A percentile compares a stretch with the other conserved stretches of the same genome.
Conservation (phyloP, 352 stramenopile genomes). For the Pythium myriotylum region DNA sequence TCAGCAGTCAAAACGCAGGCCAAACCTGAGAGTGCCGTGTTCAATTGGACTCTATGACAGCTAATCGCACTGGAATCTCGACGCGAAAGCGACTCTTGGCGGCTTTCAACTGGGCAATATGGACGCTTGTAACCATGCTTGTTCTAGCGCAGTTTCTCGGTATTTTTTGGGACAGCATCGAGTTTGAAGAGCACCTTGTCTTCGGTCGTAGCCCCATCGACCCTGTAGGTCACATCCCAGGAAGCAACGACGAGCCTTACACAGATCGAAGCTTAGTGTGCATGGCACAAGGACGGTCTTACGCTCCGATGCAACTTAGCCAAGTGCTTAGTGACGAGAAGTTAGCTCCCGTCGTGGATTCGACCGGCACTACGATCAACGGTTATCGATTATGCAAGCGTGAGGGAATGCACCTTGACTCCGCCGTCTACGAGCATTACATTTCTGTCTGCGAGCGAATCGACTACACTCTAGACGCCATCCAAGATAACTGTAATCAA, state of each 20-base stretch:
- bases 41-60: too few relatives aligned
- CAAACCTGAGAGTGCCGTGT: too few relatives aligned
- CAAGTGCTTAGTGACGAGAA: conserved; percentile 20
- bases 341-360: conserved; percentile 17
- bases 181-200: not conserved
- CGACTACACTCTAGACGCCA: conserved; percentile 15
- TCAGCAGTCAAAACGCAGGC: too few relatives aligned
- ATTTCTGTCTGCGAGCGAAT: conserved; percentile 18
- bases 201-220: conserved; percentile 10
- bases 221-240: conserved; percentile 9
- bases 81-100: too few relatives aligned
- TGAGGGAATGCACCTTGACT: conserved; percentile 16
- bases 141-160: conserved; percentile 37
- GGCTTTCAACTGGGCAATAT: conserved; percentile 35
- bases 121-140: conserved; percentile 30
- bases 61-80: too few relatives aligned
- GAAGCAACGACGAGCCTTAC: conserved; percentile 51
- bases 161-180: conserved; percentile 24
- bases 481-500: conserved; percentile 20
- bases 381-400: not conserved
- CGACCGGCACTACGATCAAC: conserved; percentile 16
- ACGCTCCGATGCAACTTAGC: conserved; percentile 37
- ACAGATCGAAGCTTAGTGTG: conserved; percentile 46
- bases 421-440: conserved; percentile 2
- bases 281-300: conserved; percentile 24